Conservation (phyloP, 108 stramenopile genomes). For the Cyclostephanos tholiformis region DNA sequence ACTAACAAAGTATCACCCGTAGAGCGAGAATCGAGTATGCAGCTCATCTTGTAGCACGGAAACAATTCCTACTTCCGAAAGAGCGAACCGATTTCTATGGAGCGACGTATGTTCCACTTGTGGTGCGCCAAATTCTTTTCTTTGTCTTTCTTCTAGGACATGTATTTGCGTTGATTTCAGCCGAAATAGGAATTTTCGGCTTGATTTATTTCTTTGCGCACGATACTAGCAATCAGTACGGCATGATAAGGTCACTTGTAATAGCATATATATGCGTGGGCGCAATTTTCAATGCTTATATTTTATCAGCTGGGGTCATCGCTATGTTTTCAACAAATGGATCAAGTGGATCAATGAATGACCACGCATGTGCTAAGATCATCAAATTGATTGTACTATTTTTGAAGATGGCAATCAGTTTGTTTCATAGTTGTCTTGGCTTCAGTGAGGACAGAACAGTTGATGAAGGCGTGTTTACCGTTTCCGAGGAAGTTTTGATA, state of each 20-base stretch:
- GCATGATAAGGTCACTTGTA: constrained; percentile 29
- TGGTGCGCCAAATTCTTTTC: constrained; percentile 13
- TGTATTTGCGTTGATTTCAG: constrained; percentile 22
- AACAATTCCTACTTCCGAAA: constrained; percentile 44
- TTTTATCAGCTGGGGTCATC: constrained; percentile 24
- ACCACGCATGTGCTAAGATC: neutral
- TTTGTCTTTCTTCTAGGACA: constrained; percentile 2
- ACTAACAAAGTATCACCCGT: constrained; percentile 28
- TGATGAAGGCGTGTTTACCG: constrained; percentile 5
- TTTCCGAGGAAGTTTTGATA: constrained; percentile 20
- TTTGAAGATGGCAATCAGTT: constrained; percentile 19
- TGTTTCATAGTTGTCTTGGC: constrained; percentile 40
- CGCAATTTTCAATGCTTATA: constrained; percentile 40
- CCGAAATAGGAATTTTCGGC: constrained; percentile 39
- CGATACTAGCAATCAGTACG: constrained; percentile 10
- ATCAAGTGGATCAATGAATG: neutral
- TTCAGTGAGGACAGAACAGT: constrained; percentile 33
- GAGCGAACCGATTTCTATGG: constrained; percentile 41
- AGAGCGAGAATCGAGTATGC: constrained; percentile 49
- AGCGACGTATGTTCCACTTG: constrained; percentile 33
- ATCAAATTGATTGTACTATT: constrained; percentile 5
- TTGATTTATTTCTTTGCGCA: constrained; percentile 19
- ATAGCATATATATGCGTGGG: constrained; percentile 30
- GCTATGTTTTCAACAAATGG: constrained; percentile 9
- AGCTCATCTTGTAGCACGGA: constrained; percentile 41